Evolutionary conservation across 177 flowering plant genomes (phyloP).

Genomic region (Vitis hybrid): DNA sequence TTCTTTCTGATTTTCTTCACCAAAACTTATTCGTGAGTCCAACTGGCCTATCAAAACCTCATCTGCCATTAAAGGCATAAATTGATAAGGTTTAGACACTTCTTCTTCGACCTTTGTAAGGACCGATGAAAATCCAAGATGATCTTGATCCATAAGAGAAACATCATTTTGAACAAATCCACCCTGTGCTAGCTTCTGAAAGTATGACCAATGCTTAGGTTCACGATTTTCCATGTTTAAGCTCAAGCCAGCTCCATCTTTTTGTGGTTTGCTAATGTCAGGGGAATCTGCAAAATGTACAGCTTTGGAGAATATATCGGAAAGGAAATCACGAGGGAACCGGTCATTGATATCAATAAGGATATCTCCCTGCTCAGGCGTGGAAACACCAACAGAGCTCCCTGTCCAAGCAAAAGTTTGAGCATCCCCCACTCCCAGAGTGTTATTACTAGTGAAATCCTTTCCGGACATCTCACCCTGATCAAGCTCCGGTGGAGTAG

Average conservation of each 20-base stretch:
- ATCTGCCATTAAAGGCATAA: conserved; percentile 34
- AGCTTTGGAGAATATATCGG: conserved; percentile 79
- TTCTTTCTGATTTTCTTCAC: conserved; percentile 38
- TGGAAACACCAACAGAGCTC: conserved; percentile 24
- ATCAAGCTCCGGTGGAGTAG: conserved; percentile 28
- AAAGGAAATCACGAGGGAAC: conserved; percentile 82
- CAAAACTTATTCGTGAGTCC: conserved; percentile 40
- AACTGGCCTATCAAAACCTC: conserved; percentile 28
- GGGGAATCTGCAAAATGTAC: conserved; percentile 46
- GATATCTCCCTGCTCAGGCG: conserved; percentile 58
- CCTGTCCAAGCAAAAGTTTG: conserved; percentile 34
- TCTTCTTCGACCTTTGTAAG: conserved; percentile 47
- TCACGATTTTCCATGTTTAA: conserved; percentile 89
- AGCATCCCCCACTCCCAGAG: conserved; percentile 25
- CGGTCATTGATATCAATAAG: conserved; percentile 85
- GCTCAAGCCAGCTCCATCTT: conserved; percentile 81
- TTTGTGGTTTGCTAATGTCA: conserved; percentile 37
- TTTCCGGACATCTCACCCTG: conserved; percentile 34
- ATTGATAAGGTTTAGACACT: conserved; percentile 34
- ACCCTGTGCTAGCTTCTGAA: conserved; percentile 80
- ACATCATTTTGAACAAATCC: conserved; percentile 63
- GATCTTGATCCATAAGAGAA: conserved; percentile 87
- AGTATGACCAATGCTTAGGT: conserved; percentile 91
- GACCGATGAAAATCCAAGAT: conserved; percentile 46
- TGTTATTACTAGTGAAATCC: conserved; percentile 15